Evolutionary conservation across 805 yeast species (phyloP).

Genomic region (Barnettozyma vustinii): DNA sequence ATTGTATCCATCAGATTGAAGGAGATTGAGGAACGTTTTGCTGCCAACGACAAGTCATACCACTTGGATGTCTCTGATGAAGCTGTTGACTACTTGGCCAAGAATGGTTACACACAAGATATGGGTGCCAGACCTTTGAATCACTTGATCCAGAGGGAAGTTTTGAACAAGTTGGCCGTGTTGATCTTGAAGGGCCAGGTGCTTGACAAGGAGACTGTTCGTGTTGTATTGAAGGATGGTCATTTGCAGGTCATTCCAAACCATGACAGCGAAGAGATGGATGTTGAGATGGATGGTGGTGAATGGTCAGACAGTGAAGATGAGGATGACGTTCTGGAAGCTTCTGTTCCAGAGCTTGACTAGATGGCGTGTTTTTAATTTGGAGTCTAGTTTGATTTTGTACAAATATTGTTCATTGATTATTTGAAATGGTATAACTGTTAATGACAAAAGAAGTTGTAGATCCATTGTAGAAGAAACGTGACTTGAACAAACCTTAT

Average conservation of each 20-base stretch:
- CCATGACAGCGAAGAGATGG: conserved; percentile 62
- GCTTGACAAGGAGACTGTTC: conserved; percentile 81
- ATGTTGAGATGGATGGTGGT: conserved; percentile 50
- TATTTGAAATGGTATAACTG: not conserved
- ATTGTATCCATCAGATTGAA: conserved; percentile 80
- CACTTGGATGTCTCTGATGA: conserved; percentile 65
- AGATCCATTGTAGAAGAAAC: too few relatives aligned
- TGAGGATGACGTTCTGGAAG: conserved; percentile 38
- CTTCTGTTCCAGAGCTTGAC: conserved; percentile 11
- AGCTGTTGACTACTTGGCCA: conserved; percentile 78
- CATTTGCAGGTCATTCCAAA: conserved; percentile 82
- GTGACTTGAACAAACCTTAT: too few relatives aligned
- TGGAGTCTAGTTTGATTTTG: not conserved
- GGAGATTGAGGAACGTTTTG: conserved; percentile 85
- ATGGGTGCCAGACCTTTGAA: conserved; percentile 96
- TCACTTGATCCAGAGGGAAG: conserved; percentile 83
- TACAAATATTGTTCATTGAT: not conserved
- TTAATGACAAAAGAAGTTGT: not conserved
- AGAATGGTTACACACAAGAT: conserved; percentile 85
- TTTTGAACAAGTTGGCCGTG: conserved; percentile 86
- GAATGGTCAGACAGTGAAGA: conserved; percentile 58
- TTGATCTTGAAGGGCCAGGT: conserved; percentile 82
- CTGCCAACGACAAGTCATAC: conserved; percentile 74
- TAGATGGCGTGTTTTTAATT: not conserved
- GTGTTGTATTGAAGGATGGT: conserved; percentile 46